Percentiles rank a stretch among this genome's conserved stretches.
Evolutionary conservation across 2,329 filamentous ascomycete species (phyloP).

Genomic region (Pseudogymnoascus sp.): DNA sequence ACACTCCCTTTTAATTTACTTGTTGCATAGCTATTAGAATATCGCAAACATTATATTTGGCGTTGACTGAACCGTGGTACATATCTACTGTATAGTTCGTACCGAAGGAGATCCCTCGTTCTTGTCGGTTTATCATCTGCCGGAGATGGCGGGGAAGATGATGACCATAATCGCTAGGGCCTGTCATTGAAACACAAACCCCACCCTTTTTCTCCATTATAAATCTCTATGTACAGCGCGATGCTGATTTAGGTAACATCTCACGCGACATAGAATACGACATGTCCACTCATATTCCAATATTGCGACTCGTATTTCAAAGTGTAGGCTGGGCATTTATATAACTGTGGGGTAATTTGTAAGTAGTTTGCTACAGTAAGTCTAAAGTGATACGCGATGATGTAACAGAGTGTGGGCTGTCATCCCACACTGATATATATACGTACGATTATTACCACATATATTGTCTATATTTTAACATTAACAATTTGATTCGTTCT

Average conservation of each 20-base stretch:
- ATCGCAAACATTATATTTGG: not conserved
- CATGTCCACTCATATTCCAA: not conserved
- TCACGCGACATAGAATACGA: not conserved
- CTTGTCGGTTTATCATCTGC: not conserved
- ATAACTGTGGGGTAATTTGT: not conserved
- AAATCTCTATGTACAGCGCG: not conserved
- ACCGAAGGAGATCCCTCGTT: not conserved
- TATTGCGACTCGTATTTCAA: not conserved
- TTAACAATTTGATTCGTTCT: not conserved
- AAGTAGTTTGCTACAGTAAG: not conserved
- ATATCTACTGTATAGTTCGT: not conserved
- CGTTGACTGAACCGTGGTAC: not conserved
- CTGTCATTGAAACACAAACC: not conserved
- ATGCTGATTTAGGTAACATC: not conserved
- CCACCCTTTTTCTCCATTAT: not conserved
- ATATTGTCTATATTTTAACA: not conserved
- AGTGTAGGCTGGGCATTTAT: not conserved
- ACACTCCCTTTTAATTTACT: not conserved
- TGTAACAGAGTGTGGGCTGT: not conserved
- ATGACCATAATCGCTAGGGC: not conserved
- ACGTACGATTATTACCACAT: not conserved
- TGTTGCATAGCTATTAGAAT: not conserved
- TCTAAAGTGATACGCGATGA: not conserved
- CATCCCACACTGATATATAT: not conserved
- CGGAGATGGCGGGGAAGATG: not conserved